Percentiles rank a stretch among this genome's conserved stretches.
Evolutionary conservation across 1,284 basidiomycete genomes (phyloP).

Genomic region (Cerrena zonata): DNA sequence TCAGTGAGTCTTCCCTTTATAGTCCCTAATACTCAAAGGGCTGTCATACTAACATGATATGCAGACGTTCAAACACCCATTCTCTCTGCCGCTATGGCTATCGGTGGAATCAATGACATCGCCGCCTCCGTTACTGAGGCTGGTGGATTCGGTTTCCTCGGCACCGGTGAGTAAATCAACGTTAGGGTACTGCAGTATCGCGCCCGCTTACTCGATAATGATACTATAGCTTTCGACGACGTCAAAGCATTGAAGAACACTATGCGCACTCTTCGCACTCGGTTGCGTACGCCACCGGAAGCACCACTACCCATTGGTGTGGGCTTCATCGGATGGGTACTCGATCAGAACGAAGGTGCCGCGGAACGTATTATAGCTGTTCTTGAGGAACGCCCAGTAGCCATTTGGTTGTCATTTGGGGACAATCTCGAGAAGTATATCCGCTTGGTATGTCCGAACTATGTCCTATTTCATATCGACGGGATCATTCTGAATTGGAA

Average conservation of each 20-base stretch:
- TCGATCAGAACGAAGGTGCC: constrained; percentile 35
- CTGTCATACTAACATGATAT: no score
- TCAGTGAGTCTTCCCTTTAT: constrained; percentile 7
- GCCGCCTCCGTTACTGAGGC: constrained; percentile 46
- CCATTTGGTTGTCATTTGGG: constrained; percentile 72
- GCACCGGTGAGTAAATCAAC: constrained; percentile 38
- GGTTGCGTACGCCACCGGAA: constrained; percentile 18
- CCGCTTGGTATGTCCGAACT: constrained; percentile 20
- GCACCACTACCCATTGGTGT: constrained; percentile 51
- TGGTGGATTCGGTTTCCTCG: constrained; percentile 69
- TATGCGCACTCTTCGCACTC: constrained; percentile 19
- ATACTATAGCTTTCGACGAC: constrained; percentile 38
- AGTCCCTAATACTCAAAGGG: no score
- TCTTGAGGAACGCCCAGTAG: constrained; percentile 39
- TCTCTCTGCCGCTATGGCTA: constrained; percentile 14
- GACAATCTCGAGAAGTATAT: constrained; percentile 54
- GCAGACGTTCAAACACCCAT: constrained; percentile 12
- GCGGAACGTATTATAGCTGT: constrained; percentile 36
- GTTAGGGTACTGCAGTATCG: not conserved
- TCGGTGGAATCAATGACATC: constrained; percentile 11
- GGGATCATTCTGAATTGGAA: not conserved
- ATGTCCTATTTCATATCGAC: not conserved
- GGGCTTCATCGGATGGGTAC: constrained; percentile 65
- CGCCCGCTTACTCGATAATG: not conserved
- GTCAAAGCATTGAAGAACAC: constrained; percentile 35